Evolutionary conservation across 306 rosid genomes (phyloP), one percentile per base, ranked within the genome.

Genomic region (Phaseolus lunatus): DNA sequence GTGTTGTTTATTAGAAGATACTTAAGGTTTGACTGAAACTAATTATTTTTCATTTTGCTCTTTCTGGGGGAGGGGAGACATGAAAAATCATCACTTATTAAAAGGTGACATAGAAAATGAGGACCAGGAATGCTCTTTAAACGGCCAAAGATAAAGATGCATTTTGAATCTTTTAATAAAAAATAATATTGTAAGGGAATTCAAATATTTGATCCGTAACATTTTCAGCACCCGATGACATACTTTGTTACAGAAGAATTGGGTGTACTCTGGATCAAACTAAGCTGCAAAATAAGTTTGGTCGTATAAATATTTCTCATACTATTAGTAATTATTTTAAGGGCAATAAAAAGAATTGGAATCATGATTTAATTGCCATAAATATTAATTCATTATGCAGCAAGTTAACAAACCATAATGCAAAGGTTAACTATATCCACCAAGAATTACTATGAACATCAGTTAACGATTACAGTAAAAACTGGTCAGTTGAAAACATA

Each of bases 351-450:
- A 37, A 52, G 15, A 45, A 49, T 48, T 62, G 47, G 14, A 64
- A 52, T 52, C 33, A 27, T 37, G 23, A 35, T 7, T 53, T 54
- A 44, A 24, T 54, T 26, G 35, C 7, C 47, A 53, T 12, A 33
- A 10, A 64, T 54, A 67, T 44, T 43, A 56, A 62, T 27, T 71
- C 58, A 72, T 33, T 45, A 66, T 47, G 73, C 11, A 67, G 56
- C 26, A 59, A 68, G 62, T 78, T 20, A 37, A 66, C 43, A 73
- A 78, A 78, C 67, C 56, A 73, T 64, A 50, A 74, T 23, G 29
- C n/a, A 69, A 24, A 24, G 70, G 39, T 22, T 70, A 74, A 47
- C 37, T 56, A 11, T 24, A 33, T 64, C 63, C 49, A 43, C 41
- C 81, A 84, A 39, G 61, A 49, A 50, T 53, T 70, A 18, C 20